Evolutionary conservation across 2,329 filamentous ascomycete genomes (phyloP), one percentile per base, ranked within the genome.

Genomic region (Seiridium unicorne): DNA sequence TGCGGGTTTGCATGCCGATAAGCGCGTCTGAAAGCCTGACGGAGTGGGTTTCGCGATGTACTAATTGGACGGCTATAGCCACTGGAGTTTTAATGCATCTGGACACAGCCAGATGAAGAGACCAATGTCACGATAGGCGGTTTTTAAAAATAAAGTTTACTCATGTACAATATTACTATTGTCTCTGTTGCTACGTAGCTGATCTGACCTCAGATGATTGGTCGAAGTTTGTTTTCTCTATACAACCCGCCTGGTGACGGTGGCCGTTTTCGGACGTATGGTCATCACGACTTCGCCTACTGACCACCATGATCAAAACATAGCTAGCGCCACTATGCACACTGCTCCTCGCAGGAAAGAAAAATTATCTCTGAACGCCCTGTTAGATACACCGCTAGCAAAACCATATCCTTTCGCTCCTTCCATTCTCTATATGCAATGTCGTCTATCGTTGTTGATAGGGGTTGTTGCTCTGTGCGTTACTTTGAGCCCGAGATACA

Each of bases 401-500:
- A 18, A 38, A 4, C 10, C 9, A 35, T 13, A 38, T n/a, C 5
- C 32, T 9, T 38, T 35, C n/a, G 11, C 32, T 31, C 5, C 10
- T 35, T n/a, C 3, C 8, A 5, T 53, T 53, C 34, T 53, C 18
- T 10, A 53, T n/a, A 35, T 3, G 49, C 5, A n/a, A 2, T n/a
- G 10, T 7, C 40, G 13, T n/a, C 47, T 44, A 51, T 49, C 36
- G 56, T 31, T 49, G 46, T 35, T 38, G 34, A 42, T 58, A 51
- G 34, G 47, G 44, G 26, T 57, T 57, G 56, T 51, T 51, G n/a
- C 35, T 18, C 34, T 58, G 47, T 6, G 56, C n/a, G 47, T 26
- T 58, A 26, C 42, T 32, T 44, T 47, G 32, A 5, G 57, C 10
- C 51, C 32, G 38, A 9, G 57, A 53, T 7, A 59, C 48, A 42